Percentiles rank a stretch among this genome's conserved stretches.
These are phyloP conservation scores for Avena eriantha DNA, from an alignment of 176 grass and related monocot species.

Conservation along the genomic window DNA sequence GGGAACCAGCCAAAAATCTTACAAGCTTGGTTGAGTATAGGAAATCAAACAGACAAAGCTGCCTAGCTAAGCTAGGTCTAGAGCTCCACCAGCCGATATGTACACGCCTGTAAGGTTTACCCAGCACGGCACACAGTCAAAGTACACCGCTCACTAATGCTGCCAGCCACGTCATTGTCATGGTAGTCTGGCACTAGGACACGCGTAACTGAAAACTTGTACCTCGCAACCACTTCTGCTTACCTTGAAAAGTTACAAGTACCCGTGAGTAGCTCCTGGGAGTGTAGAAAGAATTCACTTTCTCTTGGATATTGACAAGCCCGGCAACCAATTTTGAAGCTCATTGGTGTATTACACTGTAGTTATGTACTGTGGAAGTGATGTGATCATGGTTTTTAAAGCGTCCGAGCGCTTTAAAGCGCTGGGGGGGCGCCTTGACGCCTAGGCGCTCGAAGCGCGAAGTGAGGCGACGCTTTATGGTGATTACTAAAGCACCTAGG, in stretches of 20 bases:
- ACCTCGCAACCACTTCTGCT: background rate
- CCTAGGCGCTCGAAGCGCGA: too few species aligned
- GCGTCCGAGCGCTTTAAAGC: too few species aligned
- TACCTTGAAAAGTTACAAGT: slow-evolving; percentile 18
- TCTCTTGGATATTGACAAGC: background rate
- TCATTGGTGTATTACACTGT: background rate
- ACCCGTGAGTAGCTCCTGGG: background rate
- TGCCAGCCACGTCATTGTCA: background rate
- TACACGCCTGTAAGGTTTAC: background rate
- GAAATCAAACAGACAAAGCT: background rate
- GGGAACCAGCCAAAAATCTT: background rate
- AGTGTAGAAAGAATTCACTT: background rate
- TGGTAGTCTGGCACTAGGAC: background rate
- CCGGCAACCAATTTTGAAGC: background rate
- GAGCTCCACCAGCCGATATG: background rate
- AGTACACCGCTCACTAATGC: background rate
- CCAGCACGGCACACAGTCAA: background rate
- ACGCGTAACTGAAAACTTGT: slow-evolving; percentile 19
- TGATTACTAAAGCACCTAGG: too few species aligned
- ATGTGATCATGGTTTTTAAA: too few species aligned
- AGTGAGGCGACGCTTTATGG: too few species aligned
- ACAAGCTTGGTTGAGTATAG: background rate
- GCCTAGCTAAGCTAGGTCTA: background rate
- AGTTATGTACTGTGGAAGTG: background rate
- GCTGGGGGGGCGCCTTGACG: too few species aligned